These are phyloP conservation scores for Termitomyces eurrhizus DNA, from an alignment of 768 basidiomycete genomes.

Conservation along the genomic window DNA sequence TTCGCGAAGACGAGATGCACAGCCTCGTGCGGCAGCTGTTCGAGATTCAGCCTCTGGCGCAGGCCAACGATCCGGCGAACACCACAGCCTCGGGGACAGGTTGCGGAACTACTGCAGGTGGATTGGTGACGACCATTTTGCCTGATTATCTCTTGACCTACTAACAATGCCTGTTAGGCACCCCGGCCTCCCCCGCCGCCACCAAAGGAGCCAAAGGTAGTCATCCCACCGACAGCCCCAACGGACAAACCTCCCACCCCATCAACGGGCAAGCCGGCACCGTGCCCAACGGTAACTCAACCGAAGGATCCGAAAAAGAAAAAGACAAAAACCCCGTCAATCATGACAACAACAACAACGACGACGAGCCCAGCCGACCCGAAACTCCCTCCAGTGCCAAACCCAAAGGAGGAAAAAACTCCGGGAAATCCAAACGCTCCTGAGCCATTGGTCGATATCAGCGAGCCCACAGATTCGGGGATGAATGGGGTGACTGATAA, in stretches of 20 bases:
- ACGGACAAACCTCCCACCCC: neutral
- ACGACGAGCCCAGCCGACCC: neutral
- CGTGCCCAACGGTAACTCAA: neutral
- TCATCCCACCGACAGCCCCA: neutral
- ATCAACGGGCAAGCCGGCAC: neutral
- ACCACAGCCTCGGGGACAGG: neutral
- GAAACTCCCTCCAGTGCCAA: neutral
- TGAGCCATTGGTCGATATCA: conserved; percentile 4
- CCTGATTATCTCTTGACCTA: neutral
- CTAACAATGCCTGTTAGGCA: conserved; percentile 1
- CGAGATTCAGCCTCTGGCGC: neutral
- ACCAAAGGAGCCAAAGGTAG: neutral
- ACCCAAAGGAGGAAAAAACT: neutral
- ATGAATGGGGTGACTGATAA: neutral
- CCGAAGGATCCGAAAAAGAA: neutral
- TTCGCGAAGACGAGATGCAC: conserved; percentile 15
- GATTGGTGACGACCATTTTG: conserved; percentile 17
- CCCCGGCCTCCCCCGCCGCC: neutral
- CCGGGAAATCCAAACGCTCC: neutral
- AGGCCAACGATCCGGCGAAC: neutral
- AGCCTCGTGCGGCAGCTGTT: conserved; percentile 14
- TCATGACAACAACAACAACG: neutral
- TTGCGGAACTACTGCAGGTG: conserved; percentile 14
- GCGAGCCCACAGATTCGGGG: neutral
- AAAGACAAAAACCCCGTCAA: neutral